phyloP scores from a whole-genome alignment of 805 yeast genomes.

The Kluyveromyces lactis region DNA sequence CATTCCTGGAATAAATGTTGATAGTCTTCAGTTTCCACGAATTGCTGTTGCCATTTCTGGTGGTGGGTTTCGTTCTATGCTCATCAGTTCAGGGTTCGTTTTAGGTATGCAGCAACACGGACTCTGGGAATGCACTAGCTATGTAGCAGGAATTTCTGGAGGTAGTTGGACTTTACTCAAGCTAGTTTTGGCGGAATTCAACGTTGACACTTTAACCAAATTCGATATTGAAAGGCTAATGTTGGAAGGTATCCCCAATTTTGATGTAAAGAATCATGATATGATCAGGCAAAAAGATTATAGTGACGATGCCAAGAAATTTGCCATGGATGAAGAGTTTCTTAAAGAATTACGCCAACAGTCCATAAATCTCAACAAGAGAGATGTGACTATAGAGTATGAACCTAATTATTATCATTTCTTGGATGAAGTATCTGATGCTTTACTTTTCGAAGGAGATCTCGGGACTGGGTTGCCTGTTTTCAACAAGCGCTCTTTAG shows the following conservation, averaged over 20 bases:
- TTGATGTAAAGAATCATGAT: slow-evolving; percentile 31
- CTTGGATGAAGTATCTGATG: neutral
- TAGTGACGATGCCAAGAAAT: neutral
- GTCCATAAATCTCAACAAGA: neutral
- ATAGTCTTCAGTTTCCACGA: slow-evolving; percentile 13
- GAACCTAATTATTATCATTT: neutral
- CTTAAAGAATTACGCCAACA: neutral
- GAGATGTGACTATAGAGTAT: neutral
- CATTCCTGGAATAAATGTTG: slow-evolving; percentile 30
- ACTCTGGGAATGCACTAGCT: slow-evolving; percentile 43
- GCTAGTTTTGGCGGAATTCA: slow-evolving; percentile 33
- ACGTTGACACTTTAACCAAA: slow-evolving; percentile 24
- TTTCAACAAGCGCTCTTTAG: slow-evolving; percentile 10
- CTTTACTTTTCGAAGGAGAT: slow-evolving; percentile 5
- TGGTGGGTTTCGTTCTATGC: slow-evolving; percentile 33
- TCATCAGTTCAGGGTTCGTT: slow-evolving; percentile 27
- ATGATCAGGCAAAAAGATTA: slow-evolving; percentile 8
- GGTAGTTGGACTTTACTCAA: slow-evolving; percentile 65
- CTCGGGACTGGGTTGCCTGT: neutral
- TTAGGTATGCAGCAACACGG: slow-evolving; percentile 30
- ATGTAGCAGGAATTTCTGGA: slow-evolving; percentile 61
- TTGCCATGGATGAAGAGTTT: neutral
- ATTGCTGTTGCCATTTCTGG: slow-evolving; percentile 29
- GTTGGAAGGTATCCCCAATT: slow-evolving; percentile 49
- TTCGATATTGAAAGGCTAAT: slow-evolving; percentile 43